These are phyloP conservation scores for Chalciporus sp. DNA, from an alignment of 1,284 basidiomycete genomes.

Conservation along the genomic window DNA sequence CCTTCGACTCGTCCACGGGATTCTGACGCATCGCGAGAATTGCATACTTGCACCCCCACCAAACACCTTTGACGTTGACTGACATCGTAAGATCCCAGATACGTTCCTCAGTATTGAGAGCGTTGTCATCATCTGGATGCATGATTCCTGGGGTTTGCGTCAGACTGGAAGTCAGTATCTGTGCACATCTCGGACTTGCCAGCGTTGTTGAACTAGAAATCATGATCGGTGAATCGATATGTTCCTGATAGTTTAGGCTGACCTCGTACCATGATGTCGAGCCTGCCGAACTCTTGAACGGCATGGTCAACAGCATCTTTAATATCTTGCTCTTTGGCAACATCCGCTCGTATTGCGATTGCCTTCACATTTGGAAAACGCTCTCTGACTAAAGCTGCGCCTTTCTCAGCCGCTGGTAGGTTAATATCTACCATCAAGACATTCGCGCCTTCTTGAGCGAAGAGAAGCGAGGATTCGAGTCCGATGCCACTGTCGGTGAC, in stretches of 20 bases:
- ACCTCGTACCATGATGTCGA: constrained; percentile 84
- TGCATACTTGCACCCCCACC: constrained; percentile 98
- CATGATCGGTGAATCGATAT: not conserved
- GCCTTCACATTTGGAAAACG: constrained; percentile 75
- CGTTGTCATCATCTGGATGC: constrained; percentile 93
- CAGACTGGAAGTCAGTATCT: not conserved
- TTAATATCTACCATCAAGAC: constrained; percentile 91
- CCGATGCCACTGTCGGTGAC: constrained; percentile 77
- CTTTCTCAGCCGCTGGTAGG: constrained; percentile 71
- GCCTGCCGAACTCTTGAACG: constrained; percentile 82
- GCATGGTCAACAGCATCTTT: constrained; percentile 81
- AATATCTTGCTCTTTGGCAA: constrained; percentile 85
- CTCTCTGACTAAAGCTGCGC: constrained; percentile 63
- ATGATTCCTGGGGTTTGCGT: constrained; percentile 70
- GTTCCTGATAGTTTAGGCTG: not conserved
- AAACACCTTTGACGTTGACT: constrained; percentile 97
- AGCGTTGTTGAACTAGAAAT: constrained; percentile 82
- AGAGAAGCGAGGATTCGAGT: constrained; percentile 89
- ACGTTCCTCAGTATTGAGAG: constrained; percentile 92
- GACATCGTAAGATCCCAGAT: constrained; percentile 95
- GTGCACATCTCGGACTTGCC: constrained; percentile 42
- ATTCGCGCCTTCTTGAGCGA: constrained; percentile 89
- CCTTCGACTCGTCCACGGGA: constrained; percentile 77
- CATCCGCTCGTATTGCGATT: constrained; percentile 80
- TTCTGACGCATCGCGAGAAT: constrained; percentile 95